Percentiles rank a stretch among this genome's conserved stretches.
These are phyloP conservation scores for Lasiosphaeria hispida DNA, from an alignment of 495 filamentous ascomycete genomes.

Conservation along the genomic window DNA sequence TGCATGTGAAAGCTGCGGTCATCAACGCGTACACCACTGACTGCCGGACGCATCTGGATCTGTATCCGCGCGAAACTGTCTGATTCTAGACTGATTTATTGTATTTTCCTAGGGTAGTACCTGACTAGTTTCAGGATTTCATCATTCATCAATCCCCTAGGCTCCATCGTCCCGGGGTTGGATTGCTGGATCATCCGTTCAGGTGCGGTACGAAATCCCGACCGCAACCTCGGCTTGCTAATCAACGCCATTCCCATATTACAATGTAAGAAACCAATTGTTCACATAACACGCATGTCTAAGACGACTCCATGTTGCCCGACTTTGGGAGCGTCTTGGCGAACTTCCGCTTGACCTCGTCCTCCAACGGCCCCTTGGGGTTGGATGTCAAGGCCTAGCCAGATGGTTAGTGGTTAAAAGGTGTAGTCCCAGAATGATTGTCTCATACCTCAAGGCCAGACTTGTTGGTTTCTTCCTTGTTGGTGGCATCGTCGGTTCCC, in stretches of 20 bases:
- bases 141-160: too few relatives aligned
- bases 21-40: background rate
- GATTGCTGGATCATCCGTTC: too few relatives aligned
- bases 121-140: too few relatives aligned
- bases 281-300: too few relatives aligned
- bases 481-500: constrained; percentile 44
- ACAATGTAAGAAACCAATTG: too few relatives aligned
- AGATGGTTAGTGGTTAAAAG: constrained; percentile 14
- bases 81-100: background rate
- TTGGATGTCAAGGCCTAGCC: constrained; percentile 57
- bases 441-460: constrained; percentile 42
- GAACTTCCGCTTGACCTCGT: constrained; percentile 64
- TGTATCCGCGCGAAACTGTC: background rate
- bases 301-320: background rate
- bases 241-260: too few relatives aligned
- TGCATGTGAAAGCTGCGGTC: constrained; percentile 15
- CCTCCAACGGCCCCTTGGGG: constrained; percentile 67
- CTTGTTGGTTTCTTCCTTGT: constrained; percentile 51
- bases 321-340: constrained; percentile 36
- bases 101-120: background rate
- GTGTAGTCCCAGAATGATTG: background rate
- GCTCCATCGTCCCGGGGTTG: too few relatives aligned
- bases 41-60: background rate
- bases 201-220: too few relatives aligned
- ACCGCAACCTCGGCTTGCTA: too few relatives aligned